Conservation (phyloP, 2,329 filamentous ascomycete genomes). For the Aspergillus sp. region DNA sequence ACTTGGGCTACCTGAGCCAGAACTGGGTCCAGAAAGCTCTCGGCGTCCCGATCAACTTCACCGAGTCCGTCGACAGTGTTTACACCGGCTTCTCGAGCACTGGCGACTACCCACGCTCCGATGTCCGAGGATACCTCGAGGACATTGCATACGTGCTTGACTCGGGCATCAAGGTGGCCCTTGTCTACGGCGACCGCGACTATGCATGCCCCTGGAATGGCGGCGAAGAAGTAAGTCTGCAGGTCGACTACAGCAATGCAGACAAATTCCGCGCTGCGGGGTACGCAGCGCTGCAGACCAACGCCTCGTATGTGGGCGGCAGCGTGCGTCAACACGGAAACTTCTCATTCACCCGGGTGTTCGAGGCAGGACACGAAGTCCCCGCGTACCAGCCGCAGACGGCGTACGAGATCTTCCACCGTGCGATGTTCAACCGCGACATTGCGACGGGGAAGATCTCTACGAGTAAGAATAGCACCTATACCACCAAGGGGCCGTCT, state of each 20-base stretch:
- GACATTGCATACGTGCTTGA: slow-evolving; percentile 54
- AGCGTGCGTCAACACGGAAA: slow-evolving; percentile 49
- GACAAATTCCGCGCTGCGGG: slow-evolving; percentile 51
- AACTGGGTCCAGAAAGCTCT: slow-evolving; percentile 58
- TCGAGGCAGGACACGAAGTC: slow-evolving; percentile 50
- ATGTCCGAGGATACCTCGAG: slow-evolving; percentile 40
- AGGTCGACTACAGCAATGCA: slow-evolving; percentile 47
- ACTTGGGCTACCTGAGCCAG: slow-evolving; percentile 58
- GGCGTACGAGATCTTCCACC: slow-evolving; percentile 55
- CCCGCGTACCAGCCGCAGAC: slow-evolving; percentile 58
- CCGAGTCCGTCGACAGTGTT: slow-evolving; percentile 46
- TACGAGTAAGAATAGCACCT: slow-evolving; percentile 34
- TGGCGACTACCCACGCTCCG: slow-evolving; percentile 51
- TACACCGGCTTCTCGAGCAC: slow-evolving; percentile 46
- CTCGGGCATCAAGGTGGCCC: slow-evolving; percentile 55
- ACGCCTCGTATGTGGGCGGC: slow-evolving; percentile 46
- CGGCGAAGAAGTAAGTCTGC: slow-evolving; percentile 53
- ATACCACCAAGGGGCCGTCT: slow-evolving; percentile 41
- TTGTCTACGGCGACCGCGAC: slow-evolving; percentile 61
- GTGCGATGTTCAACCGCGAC: slow-evolving; percentile 52
- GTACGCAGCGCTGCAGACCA: slow-evolving; percentile 48
- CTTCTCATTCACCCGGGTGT: slow-evolving; percentile 51
- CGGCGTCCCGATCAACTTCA: slow-evolving; percentile 62
- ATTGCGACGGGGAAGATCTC: slow-evolving; percentile 55
- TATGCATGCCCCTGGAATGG: slow-evolving; percentile 60